Base-by-base conservation (phyloP, 768 basidiomycete genomes). In the Neoboletus subvelutipes region DNA sequence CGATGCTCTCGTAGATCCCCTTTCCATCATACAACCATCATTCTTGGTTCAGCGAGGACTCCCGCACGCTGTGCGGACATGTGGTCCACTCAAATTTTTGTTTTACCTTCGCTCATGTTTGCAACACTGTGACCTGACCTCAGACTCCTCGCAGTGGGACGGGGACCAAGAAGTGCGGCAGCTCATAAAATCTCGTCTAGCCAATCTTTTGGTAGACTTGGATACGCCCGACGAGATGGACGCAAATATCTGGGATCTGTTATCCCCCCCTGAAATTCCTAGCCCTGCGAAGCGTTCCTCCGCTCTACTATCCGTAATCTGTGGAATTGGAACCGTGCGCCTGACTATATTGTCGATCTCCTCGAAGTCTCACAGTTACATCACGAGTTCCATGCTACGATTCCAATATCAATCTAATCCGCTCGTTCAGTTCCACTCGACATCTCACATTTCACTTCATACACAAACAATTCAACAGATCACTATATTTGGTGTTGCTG, bases 21-120 rank as follows among this genome's bases (percentile, higher is more conserved):
- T 92, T 15, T 93, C 92, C 22, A 84, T 89, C 33, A 90, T 85
- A 31, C 90, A 93, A 47, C 89, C 91, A 7, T 93, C 92, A 3
- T 92, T 84, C 66, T 79, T 95, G 34, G 83, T 94, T 26, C 91
- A 91, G 66, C 82, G 78, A 45, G 92, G 92, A 5, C 71, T 78
- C 10, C 87, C 90, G 9, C 81, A 87, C 45, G 67, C 77, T 36
- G 68, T 92, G 48, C 88, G 94, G 26, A 81, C 80, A 26, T 86
- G 90, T 59, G 72, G 81, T 0, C 78, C 80, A 1, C 94, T 93
- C 78, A 86, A 84, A 62, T 83, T 95, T 50, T 73, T 95, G 22
- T 85, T 89, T 58, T 87, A 92, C 64, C 78, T 96, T 28, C 86
- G 94, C 24, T 47, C 60, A 36, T 63, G 64, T 52, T 49, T 42